These are phyloP conservation scores for Aphanomyces euteiches DNA, from an alignment of 352 stramenopile species.

Conservation along the genomic window DNA sequence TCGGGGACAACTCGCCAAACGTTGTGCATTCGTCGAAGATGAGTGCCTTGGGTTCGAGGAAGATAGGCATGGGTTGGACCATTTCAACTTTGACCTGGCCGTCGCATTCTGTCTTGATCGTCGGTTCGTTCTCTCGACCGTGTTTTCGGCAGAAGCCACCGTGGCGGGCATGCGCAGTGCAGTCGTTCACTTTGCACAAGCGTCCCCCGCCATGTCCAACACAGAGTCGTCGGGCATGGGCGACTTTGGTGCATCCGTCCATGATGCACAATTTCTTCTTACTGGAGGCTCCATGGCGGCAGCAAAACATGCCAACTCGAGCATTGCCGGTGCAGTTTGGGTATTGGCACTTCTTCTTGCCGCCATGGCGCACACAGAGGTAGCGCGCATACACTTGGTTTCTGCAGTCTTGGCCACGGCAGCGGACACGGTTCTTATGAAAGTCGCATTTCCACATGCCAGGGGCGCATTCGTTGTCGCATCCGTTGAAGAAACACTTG, in stretches of 20 bases:
- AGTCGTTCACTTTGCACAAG: slow-evolving; percentile 23
- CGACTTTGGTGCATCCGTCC: slow-evolving; percentile 19
- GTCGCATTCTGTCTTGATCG: background rate
- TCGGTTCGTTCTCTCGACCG: background rate
- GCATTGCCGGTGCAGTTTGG: slow-evolving; percentile 19
- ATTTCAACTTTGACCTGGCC: background rate
- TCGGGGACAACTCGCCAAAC: background rate
- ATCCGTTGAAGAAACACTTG: slow-evolving; percentile 28
- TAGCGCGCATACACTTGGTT: slow-evolving; percentile 29
- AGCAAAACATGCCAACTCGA: slow-evolving; percentile 16
- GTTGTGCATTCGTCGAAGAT: too few species aligned
- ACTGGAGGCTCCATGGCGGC: slow-evolving; percentile 11
- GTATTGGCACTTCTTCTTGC: slow-evolving; percentile 15
- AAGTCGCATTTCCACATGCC: slow-evolving; percentile 26
- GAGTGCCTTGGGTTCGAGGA: background rate
- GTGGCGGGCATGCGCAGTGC: slow-evolving; percentile 21
- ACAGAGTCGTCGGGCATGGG: slow-evolving; percentile 7
- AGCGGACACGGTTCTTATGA: slow-evolving; percentile 24
- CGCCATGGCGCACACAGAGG: slow-evolving; percentile 27
- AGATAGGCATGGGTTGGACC: background rate
- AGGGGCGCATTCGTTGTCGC: slow-evolving; percentile 8
- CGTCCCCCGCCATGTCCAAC: slow-evolving; percentile 19
- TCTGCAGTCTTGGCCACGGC: slow-evolving; percentile 11
- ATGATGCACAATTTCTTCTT: slow-evolving; percentile 20
- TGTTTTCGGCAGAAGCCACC: slow-evolving; percentile 25